Base-by-base conservation (phyloP, 345 rosid species). In the Gossypium australe region DNA sequence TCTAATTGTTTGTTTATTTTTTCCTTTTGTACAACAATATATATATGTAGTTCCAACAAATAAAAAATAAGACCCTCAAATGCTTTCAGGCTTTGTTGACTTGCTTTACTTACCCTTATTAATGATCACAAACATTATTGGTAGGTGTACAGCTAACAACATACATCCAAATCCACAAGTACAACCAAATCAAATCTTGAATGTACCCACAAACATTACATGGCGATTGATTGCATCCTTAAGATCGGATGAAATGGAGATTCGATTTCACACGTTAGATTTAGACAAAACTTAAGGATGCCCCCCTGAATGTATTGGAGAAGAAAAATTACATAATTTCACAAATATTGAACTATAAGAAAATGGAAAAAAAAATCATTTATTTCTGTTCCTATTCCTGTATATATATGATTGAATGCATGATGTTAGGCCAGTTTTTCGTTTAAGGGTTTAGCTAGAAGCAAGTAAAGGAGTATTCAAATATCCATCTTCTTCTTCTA, bases 391-490 rank as follows among this genome's bases (percentile, higher is more conserved):
- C 18, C 49, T 18, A 17, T 64, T n/a, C 18, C 49, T 41, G 2
- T 64, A 18, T 43, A 3, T 27, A 70, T 3, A 69, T 7, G 58
- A 48, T 47, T 49, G 58, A 38, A 44, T 67, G 71, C 55, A 64
- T n/a, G 9, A 68, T 48, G 72, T 25, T 25, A 5, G 25, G 34
- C 6, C 47, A 27, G 24, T 51, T 24, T n/a, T 52, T 20, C 14
- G 29, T 20, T 11, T 41, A 34, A 34, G 38, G 49, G 14, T 11
- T 63, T 79, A 75, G 68, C 49, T 64, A 2, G 68, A 75, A 63
- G 71, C 72, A 73, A 66, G 9, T 16, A 10, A 52, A 27, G 59
- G 55, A 53, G 49, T 3, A 13, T 49, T 13, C 29, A 57, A 4
- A 13, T 41, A 24, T 44, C 65, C 27, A 5, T 65, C 38, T 22